Conservation (phyloP, 78 protist genomes). For the Dictyostelium brefeldianum region DNA sequence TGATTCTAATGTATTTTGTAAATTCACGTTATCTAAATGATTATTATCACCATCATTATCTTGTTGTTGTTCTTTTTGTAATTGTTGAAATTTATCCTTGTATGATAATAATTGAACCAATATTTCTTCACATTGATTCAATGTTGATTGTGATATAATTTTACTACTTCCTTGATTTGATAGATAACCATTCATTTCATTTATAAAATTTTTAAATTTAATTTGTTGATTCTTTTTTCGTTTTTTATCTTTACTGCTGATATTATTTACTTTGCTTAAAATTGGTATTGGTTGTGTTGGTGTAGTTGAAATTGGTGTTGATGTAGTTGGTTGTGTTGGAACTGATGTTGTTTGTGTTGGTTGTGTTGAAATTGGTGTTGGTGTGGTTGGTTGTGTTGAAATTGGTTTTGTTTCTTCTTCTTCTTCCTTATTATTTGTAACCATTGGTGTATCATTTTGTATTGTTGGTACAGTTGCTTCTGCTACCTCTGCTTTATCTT, state of each 20-base stretch:
- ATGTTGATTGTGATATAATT: background rate
- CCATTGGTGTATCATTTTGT: background rate
- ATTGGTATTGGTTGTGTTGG: background rate
- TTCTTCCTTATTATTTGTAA: background rate
- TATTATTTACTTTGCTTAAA: background rate
- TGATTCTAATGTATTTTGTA: background rate
- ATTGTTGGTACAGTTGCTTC: background rate
- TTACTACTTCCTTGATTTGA: constrained; percentile 2
- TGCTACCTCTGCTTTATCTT: background rate
- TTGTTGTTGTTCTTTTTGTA: no score
- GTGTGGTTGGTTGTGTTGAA: background rate
- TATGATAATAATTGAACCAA: no score
- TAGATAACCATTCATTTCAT: constrained; percentile 1
- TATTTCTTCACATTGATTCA: background rate
- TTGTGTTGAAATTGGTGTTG: background rate
- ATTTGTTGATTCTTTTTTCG: constrained; percentile 13
- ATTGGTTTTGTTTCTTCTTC: background rate
- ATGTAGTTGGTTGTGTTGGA: background rate
- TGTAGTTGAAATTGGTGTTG: background rate
- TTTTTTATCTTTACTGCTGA: background rate
- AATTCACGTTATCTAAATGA: no score
- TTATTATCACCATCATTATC: no score
- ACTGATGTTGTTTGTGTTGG: background rate
- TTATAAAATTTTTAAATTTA: constrained; percentile 22
- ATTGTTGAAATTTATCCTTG: no score